Base-by-base conservation (phyloP, 106 monocot species). In the Gastrodia elata region DNA sequence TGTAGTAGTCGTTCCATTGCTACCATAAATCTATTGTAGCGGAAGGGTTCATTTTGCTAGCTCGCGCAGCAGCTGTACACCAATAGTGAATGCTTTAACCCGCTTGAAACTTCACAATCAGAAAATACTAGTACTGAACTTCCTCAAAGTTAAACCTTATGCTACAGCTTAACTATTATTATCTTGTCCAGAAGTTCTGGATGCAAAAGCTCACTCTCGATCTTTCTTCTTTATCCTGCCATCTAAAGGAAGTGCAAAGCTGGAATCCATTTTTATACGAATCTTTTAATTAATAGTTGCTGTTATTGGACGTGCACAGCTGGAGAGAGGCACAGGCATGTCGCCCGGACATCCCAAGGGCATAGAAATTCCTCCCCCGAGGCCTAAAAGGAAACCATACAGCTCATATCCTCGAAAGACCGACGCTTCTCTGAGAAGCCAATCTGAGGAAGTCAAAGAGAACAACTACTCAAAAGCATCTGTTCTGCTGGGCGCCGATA, bases 361-460 rank as follows among this genome's bases (percentile, higher is more conserved):
- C 42, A 82, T 90, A 72, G 84, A 90, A 38, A 86, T 89, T 69
- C 89, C 89, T 80, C 89, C 89, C 74, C 89, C 89, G 36, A 76
- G 86, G 11, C 89, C 86, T 64, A 86, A 90, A 65, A 81, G 82
- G 35, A 89, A 86, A 76, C 83, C 89, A 69, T 82, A 52, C 72
- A 77, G 76, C 58, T 79, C 89, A 43, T 86, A 84, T 74, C 84
- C 89, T 73, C 81, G 75, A 42, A 84, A 84, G 26, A 78, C 72
- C 5, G 43, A 37, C 35, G 24, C n/a, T 15, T 71, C 79, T 69
- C 39, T 68, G 15, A 41, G 25, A 7, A 76, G 37, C 71, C 68
- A 71, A 38, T 74, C 30, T 39, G 73, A 26, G 30, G 81, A 75
- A 75, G 80, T 37, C 67, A 77, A 64, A 30, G 72, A 70, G 70